These are phyloP conservation scores for Ceratobasidium sp. DNA, from an alignment of 1,284 basidiomycete species.

Conservation along the genomic window DNA sequence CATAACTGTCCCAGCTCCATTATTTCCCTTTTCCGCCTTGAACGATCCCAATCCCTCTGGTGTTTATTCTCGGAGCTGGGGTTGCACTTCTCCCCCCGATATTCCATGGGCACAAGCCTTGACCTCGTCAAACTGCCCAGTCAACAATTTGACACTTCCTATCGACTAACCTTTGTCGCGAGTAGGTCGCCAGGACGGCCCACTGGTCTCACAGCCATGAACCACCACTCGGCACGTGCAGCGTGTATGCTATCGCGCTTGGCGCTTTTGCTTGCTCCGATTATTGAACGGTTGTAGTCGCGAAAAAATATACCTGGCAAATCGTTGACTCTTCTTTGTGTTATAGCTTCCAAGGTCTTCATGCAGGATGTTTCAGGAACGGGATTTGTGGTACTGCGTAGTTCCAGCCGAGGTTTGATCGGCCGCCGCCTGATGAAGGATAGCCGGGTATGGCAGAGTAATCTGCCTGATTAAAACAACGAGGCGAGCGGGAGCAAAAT, in stretches of 20 bases:
- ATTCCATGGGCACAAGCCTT: constrained; percentile 33
- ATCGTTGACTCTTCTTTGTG: too few species aligned
- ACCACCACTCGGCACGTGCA: neutral
- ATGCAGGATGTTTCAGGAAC: neutral
- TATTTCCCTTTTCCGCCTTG: neutral
- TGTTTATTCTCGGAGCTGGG: constrained; percentile 14
- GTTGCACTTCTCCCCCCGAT: constrained; percentile 1
- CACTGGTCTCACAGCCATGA: neutral
- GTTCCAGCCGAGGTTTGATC: neutral
- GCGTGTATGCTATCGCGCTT: constrained; percentile 9
- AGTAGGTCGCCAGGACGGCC: too few species aligned
- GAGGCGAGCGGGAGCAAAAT: neutral
- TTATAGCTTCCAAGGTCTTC: too few species aligned
- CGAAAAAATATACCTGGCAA: too few species aligned
- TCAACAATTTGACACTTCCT: constrained; percentile 30
- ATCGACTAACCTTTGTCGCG: neutral
- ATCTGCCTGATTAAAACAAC: neutral
- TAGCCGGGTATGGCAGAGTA: neutral
- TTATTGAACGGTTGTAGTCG: neutral
- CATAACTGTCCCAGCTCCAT: neutral
- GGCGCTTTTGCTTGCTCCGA: constrained; percentile 4
- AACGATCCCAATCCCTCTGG: neutral
- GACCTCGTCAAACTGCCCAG: neutral
- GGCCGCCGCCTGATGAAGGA: constrained; percentile 9
- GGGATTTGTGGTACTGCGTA: neutral